These are phyloP conservation scores for Purshia tridentata DNA, from an alignment of 306 rosid genomes.

Conservation along the genomic window DNA sequence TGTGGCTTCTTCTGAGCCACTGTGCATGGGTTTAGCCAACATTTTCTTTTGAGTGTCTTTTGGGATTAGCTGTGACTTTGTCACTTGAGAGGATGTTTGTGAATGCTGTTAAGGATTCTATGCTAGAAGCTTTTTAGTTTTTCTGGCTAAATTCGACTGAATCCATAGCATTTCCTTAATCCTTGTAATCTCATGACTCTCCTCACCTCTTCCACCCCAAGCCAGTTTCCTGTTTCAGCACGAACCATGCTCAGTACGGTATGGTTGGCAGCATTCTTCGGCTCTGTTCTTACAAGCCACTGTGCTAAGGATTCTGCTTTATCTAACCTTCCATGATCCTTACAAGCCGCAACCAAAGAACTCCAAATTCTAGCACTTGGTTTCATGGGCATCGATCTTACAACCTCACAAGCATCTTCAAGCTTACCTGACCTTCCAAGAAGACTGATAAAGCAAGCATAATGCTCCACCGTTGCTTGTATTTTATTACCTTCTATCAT, in stretches of 20 bases:
- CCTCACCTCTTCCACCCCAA: conserved; percentile 45
- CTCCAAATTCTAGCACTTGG: conserved; percentile 63
- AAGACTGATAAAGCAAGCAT: conserved; percentile 59
- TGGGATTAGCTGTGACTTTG: too few relatives aligned
- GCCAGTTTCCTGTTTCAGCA: conserved; percentile 60
- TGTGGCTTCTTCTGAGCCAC: too few relatives aligned
- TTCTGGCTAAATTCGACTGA: conserved; percentile 49
- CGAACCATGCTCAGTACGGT: conserved; percentile 49
- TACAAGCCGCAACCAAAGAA: conserved; percentile 59
- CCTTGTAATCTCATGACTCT: conserved; percentile 41
- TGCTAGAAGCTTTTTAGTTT: conserved; percentile 9
- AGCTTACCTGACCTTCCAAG: conserved; percentile 66
- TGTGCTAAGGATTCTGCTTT: conserved; percentile 50
- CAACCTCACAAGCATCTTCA: conserved; percentile 54
- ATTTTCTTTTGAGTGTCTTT: too few relatives aligned
- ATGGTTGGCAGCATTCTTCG: conserved; percentile 53
- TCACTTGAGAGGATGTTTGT: neutral
- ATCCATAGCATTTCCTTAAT: conserved; percentile 49
- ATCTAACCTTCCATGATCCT: conserved; percentile 56
- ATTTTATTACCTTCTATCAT: conserved; percentile 29
- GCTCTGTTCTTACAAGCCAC: conserved; percentile 53
- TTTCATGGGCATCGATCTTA: conserved; percentile 52
- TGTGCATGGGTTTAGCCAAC: too few relatives aligned
- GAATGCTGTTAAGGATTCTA: neutral
- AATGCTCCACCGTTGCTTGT: conserved; percentile 46